phyloP scores from a whole-genome alignment of 495 filamentous ascomycete genomes.

The Elasticomyces elasticus region DNA sequence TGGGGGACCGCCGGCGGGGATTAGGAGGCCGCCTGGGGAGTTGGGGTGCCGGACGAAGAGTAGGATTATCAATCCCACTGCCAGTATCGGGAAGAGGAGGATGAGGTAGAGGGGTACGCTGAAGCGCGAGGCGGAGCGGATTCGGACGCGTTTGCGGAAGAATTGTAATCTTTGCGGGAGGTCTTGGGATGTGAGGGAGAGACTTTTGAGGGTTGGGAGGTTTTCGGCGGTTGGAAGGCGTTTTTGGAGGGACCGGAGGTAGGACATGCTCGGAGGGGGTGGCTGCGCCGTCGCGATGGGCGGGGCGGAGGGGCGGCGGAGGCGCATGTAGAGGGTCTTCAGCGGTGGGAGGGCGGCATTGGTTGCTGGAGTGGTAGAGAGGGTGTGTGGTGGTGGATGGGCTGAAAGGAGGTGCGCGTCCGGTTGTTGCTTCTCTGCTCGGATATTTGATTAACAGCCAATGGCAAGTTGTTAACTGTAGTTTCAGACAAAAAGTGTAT shows the following conservation, averaged over 20 bases:
- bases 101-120: constrained; percentile 91
- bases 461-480: too few relatives aligned
- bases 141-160: constrained; percentile 75
- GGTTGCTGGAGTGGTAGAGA: too few relatives aligned
- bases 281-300: background rate
- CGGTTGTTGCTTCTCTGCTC: too few relatives aligned
- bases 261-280: constrained; percentile 29
- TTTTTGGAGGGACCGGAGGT: constrained; percentile 38
- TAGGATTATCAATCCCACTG: constrained; percentile 80
- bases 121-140: constrained; percentile 89
- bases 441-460: too few relatives aligned
- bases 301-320: background rate
- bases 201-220: constrained; percentile 50
- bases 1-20: constrained; percentile 83
- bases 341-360: too few relatives aligned
- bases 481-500: too few relatives aligned
- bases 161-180: constrained; percentile 60
- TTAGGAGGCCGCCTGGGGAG: constrained; percentile 69
- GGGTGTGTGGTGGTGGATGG: too few relatives aligned
- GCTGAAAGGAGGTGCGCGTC: too few relatives aligned
- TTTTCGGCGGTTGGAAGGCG: constrained; percentile 52
- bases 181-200: constrained; percentile 39
- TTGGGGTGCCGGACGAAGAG: constrained; percentile 85
- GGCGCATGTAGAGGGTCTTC: background rate
- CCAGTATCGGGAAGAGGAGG: constrained; percentile 82